These are phyloP conservation scores for Cryomyces minteri DNA, from an alignment of 495 filamentous ascomycete genomes.

Conservation along the genomic window DNA sequence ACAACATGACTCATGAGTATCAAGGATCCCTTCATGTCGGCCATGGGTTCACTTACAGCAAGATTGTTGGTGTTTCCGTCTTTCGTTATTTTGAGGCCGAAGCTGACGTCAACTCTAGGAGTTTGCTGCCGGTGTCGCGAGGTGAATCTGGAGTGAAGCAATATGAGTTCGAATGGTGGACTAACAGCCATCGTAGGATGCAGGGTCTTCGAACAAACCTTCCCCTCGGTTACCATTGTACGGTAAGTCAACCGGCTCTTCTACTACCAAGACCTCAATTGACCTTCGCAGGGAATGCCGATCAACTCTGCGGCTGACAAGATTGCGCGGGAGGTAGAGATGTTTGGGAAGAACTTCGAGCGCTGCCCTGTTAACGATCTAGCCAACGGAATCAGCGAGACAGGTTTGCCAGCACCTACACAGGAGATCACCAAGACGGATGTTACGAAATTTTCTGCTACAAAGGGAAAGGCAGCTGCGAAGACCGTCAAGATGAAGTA, in stretches of 20 bases:
- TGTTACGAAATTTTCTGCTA: constrained; percentile 75
- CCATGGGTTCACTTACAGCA: constrained; percentile 75
- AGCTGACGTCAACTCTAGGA: constrained; percentile 22
- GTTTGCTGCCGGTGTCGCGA: constrained; percentile 62
- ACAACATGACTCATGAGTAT: too few species aligned
- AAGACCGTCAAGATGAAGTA: constrained; percentile 85
- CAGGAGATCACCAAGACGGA: constrained; percentile 49
- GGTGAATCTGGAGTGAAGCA: constrained; percentile 11
- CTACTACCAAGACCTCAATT: too few species aligned
- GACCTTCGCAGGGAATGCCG: constrained; percentile 46
- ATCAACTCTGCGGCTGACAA: constrained; percentile 98
- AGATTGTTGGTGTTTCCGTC: constrained; percentile 27
- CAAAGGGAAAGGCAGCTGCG: constrained; percentile 84
- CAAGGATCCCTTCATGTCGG: constrained; percentile 59
- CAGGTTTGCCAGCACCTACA: constrained; percentile 33
- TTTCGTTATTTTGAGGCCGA: too few species aligned
- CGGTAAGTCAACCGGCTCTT: constrained; percentile 11
- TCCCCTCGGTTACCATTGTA: constrained; percentile 88
- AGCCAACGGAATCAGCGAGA: constrained; percentile 34
- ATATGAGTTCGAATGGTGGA: not conserved
- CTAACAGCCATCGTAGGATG: constrained; percentile 28
- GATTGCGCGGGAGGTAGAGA: constrained; percentile 66
- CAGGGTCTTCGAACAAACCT: constrained; percentile 73
- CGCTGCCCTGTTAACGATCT: constrained; percentile 28
- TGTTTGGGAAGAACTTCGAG: constrained; percentile 82